A percentile compares a stretch with the other conserved stretches of the same genome.
phyloP scores from a whole-genome alignment of 2,329 filamentous ascomycete species.

The Colletotrichum navitas region DNA sequence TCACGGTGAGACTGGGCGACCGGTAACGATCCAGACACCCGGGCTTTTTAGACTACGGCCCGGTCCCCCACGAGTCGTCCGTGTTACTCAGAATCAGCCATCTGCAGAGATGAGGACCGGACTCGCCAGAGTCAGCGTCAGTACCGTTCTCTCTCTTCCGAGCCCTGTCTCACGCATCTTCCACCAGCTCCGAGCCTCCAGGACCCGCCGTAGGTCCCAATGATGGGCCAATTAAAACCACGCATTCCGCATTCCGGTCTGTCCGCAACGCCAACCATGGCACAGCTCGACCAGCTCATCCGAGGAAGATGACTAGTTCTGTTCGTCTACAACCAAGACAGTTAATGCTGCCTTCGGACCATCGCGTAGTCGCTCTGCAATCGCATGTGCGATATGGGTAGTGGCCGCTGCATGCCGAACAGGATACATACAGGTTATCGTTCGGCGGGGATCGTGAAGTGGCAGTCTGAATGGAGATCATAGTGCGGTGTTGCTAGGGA shows the following conservation, averaged over 20 bases:
- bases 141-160: conserved; percentile 18
- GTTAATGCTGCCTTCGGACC: background rate
- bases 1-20: conserved; percentile 36
- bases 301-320: conserved; percentile 21
- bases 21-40: background rate
- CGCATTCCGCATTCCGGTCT: conserved; percentile 22
- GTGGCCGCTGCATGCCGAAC: too few relatives aligned
- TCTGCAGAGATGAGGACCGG: background rate
- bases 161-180: conserved; percentile 34
- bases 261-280: conserved; percentile 24
- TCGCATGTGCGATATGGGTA: background rate
- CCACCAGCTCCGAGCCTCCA: conserved; percentile 38
- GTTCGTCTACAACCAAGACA: conserved; percentile 13
- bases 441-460: background rate
- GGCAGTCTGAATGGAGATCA: background rate
- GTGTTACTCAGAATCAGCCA: background rate
- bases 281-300: conserved; percentile 35
- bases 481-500: conserved; percentile 6
- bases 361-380: background rate
- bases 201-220: conserved; percentile 22
- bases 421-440: background rate
- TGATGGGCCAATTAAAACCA: conserved; percentile 22
- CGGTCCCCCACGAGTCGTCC: conserved; percentile 22
- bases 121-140: conserved; percentile 13
- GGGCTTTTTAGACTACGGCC: conserved; percentile 6